Evolutionary conservation across 192 early-diverging fungal species (phyloP), one percentile per base, ranked within the genome.

Genomic region (Linnemannia hyalina): DNA sequence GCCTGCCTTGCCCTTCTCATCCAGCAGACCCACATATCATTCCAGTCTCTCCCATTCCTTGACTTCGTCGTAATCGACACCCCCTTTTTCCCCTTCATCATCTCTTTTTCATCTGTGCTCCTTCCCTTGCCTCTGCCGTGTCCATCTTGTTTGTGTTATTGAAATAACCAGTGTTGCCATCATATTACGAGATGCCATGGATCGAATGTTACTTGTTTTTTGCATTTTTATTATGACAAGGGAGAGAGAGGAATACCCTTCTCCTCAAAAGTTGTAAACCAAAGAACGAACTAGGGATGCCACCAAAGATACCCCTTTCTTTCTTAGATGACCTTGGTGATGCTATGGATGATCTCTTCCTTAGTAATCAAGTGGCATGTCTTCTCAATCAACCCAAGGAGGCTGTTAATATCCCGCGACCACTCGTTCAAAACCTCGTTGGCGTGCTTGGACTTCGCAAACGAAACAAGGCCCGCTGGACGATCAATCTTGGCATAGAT

Each of bases 401-500:
- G 90, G 13, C 92, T 92, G 80, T 96, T 95, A 69, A 99, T 95
- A 85, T 97, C 96, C 82, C 91, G 92, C 38, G 96, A 95, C 99
- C 99, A 99, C 77, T 95, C 94, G 80, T 98, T 98, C 74, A 99
- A 91, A 69, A 95, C 93, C 74, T 96, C 93, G 85, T 99, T 98
- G 68, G 96, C 93, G 73, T 96, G 95, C 88, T 96, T 95, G 32
- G 93, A 93, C 47, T 92, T 90, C 44, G 94, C 93, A 92, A 99
- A 99, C 76, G 92, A 94, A 26, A 99, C 95, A 70, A 98, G 89
- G 29, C 97, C 97, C 1, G 95, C 93, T 6, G 97, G 96, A 35
- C 99, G 91, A 87, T 99, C 97, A 88, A 99, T 97, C 74, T 95
- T 93, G 15, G 99, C 99, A 90, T 96, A 97, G 78, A 99, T 97